Evolutionary conservation across 495 filamentous ascomycete species (phyloP).

Genomic region (Echria macrotheca): DNA sequence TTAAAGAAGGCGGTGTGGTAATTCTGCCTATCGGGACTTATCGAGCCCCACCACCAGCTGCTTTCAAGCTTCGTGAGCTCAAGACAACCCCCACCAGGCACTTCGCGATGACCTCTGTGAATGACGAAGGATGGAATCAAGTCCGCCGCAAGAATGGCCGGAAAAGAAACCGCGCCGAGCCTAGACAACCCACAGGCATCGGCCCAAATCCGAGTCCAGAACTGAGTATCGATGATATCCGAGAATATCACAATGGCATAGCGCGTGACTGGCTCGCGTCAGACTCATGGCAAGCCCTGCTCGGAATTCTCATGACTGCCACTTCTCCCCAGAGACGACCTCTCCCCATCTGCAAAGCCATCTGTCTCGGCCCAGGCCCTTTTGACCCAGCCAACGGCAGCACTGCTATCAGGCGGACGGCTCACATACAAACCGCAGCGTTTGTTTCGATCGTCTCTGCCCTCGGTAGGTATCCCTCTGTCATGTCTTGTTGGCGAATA

Average conservation of each 20-base stretch:
- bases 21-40: too few species aligned
- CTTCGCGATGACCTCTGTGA: too few species aligned
- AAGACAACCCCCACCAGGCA: too few species aligned
- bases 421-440: constrained; percentile 57
- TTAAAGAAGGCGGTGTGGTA: too few species aligned
- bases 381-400: constrained; percentile 38
- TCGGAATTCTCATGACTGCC: constrained; percentile 7
- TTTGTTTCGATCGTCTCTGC: constrained; percentile 47
- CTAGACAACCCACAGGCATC: constrained; percentile 4
- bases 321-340: constrained; percentile 9
- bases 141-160: constrained; percentile 26
- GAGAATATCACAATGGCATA: constrained; percentile 17
- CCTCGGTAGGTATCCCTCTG: constrained; percentile 35
- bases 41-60: too few species aligned
- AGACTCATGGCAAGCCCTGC: constrained; percentile 19
- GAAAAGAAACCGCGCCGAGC: not conserved
- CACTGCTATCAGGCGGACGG: constrained; percentile 24
- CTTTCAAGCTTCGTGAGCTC: too few species aligned
- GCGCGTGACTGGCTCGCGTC: constrained; percentile 14
- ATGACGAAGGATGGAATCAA: constrained; percentile 21
- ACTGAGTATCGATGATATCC: constrained; percentile 19
- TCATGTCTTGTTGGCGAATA: too few species aligned
- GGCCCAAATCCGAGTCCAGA: constrained; percentile 26
- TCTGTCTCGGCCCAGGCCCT: constrained; percentile 41
- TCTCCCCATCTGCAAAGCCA: constrained; percentile 29